Percentiles rank a stretch among this genome's conserved stretches.
Conservation (phyloP, 495 filamentous ascomycete species). For the Neurospora africana region DNA sequence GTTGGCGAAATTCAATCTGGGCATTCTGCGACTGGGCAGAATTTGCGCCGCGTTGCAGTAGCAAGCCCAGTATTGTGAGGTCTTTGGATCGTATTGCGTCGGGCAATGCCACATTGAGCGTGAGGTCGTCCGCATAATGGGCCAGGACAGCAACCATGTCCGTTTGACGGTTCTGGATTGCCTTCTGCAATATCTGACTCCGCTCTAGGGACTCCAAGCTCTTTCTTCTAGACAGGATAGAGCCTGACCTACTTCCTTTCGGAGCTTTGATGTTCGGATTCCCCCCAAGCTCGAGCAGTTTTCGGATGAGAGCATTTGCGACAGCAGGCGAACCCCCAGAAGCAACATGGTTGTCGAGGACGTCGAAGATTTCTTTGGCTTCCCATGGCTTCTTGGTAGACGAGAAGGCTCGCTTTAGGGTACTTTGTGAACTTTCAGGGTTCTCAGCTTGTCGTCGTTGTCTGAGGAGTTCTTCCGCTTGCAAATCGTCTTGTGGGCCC, state of each 20-base stretch:
- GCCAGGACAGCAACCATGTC: conserved; percentile 40
- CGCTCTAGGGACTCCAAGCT: conserved; percentile 35
- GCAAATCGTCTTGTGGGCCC: conserved; percentile 29
- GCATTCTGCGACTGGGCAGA: conserved; percentile 26
- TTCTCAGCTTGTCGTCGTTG: conserved; percentile 23
- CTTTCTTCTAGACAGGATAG: conserved; percentile 29
- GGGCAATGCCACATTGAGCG: conserved; percentile 29
- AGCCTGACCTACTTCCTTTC: background rate
- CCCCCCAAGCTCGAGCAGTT: conserved; percentile 30
- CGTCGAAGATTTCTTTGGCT: conserved; percentile 34
- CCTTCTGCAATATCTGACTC: conserved; percentile 33
- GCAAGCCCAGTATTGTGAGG: conserved; percentile 23
- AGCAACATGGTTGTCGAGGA: conserved; percentile 30
- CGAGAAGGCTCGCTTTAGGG: conserved; percentile 33
- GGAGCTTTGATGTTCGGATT: conserved; percentile 30
- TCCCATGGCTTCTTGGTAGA: conserved; percentile 40
- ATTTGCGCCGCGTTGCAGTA: conserved; percentile 33
- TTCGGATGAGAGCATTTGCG: conserved; percentile 36
- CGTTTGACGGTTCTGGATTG: conserved; percentile 31
- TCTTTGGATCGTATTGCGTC: conserved; percentile 30
- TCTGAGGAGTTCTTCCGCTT: conserved; percentile 36
- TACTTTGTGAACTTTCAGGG: conserved; percentile 21
- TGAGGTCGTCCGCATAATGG: conserved; percentile 29
- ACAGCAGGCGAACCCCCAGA: conserved; percentile 34
- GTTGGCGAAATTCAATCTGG: conserved; percentile 33